Evolutionary conservation across 2,329 filamentous ascomycete genomes (phyloP), one percentile per base, ranked within the genome.

Genomic region (Monilinia polystroma): DNA sequence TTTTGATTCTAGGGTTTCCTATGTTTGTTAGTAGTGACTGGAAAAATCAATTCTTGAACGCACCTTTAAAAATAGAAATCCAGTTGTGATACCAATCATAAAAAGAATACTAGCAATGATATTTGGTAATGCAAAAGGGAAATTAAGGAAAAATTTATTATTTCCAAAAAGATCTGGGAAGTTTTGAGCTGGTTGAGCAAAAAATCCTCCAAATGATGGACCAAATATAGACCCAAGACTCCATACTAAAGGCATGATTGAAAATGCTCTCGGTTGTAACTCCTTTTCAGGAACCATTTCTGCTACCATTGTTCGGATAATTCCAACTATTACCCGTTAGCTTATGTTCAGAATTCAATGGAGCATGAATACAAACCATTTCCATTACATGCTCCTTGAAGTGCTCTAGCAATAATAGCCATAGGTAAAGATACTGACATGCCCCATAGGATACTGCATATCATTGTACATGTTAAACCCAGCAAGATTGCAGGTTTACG

Each of bases 201-300:
- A 86, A 69, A 92, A 88, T 5, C 94, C 94, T 38, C 94, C 94
- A 74, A 98, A 90, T 4, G 87, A 89, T 1, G 94, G 94, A 0
- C 94, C 94, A 72, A 97, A 90, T 49, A 97, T 92, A 47, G 88
- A 90, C 0, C 94, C 94, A 63, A 97, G 81, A 14, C 89, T 93
- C 90, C 92, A 98, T 57, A 90, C 91, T 20, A 98, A 80, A 4
- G 94, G 94, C 93, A 98, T 97, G 56, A 98, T 83, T 70, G 90
- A 93, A 77, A 98, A 98, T 0, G 95, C 95, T 63, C 87, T 83
- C 0, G 94, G 93, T 75, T 97, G 94, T 8, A 97, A 82, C 75
- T 93, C 90, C 76, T 85, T 92, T 77, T 95, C 88, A 0, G 92
- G 91, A 1, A 97, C 93, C 84, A 97, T 88, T 77, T 97, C 94